Evolutionary conservation across 2,329 filamentous ascomycete species (phyloP), one percentile per base, ranked within the genome.

Genomic region (Paecilomyces sp.): DNA sequence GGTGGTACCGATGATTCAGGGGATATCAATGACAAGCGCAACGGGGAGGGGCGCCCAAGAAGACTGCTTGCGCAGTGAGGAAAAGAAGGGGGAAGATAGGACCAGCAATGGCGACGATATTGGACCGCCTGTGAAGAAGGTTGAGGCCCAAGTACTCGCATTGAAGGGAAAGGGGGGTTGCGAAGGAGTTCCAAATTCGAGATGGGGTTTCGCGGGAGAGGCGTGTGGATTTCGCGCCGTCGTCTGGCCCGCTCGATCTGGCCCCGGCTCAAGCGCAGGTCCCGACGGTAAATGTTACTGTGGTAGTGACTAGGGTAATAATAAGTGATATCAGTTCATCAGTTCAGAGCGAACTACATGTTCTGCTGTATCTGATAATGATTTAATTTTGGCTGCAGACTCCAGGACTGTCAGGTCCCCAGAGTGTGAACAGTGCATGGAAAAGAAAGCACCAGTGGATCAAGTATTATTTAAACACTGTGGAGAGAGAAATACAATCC

Each of bases 81-180:
- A 5, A 9, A 7, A 18, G 41, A 18, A 47, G 6, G 41, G 18
- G 18, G 41, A 47, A 8, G 15, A 18, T 47, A 47, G 18, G 15
- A 22, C 18, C 7, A 9, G 18, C n/a, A 47, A 8, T 47, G 18
- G 41, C 41, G 18, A 47, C 41, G 7, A 47, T 22, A 47, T 18
- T 47, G 6, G 4, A 18, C n/a, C 1, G 18, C 18, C 41, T 9
- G 41, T 18, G 41, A 18, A 18, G n/a, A 22, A n/a, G 9, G 25
- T 54, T 52, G 53, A 61, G 60, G 18, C 57, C 57, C 58, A 59
- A 55, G 62, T 53, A 58, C 59, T 57, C 54, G 30, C 57, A 65
- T 65, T 60, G 65, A 58, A 62, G 34, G 70, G 68, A 56, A 66
- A 56, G 25, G 60, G 51, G 22, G 61, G 61, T 28, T 28, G 25